Evolutionary conservation across 345 rosid species (phyloP), one percentile per base, ranked within the genome.

Genomic region (Gynandropsis gynandra): DNA sequence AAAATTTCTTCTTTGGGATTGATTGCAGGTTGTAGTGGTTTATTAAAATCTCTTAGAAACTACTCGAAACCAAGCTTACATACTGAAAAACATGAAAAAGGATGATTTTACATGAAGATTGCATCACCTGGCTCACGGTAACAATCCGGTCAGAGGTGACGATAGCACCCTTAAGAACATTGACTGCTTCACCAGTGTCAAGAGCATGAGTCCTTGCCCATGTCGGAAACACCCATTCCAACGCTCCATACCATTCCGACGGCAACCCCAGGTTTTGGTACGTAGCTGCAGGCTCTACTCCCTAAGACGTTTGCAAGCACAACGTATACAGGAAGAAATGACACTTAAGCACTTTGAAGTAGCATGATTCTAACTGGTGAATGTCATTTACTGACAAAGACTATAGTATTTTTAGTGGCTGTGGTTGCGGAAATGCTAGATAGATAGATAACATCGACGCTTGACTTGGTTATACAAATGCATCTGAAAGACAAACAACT

Each of bases 181-280:
- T 92, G 61, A 92, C 95, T 4, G 98, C 96, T 76, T 80, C 93
- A 45, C 98, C 98, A 1, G 87, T 84, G 77, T 92, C 98, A n/a
- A 92, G 96, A 43, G 98, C 96, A 72, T 92, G 98, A 10, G 96
- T 72, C 75, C 98, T 80, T 42, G 96, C 98, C 98, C 96, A 84
- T 5, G 80, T 82, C 2, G 98, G 98, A 58, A 92, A 92, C 47
- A 92, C 93, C 98, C 96, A 87, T 51, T 69, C 98, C 18, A 87
- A 59, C 14, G 96, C 95, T 59, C 92, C 89, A 47, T 84, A 87
- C 98, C 98, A 92, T 52, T 92, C 80, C 0, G 73, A 47, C 53
- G 96, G 85, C 47, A 92, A 62, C 50, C 96, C 98, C 65, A 92
- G 75, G 53, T 82, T 73, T 66, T 69, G 59, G 48, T 66, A 92